A percentile compares a stretch with the other conserved stretches of the same genome.
Evolutionary conservation across 208 protist genomes (phyloP).

Genomic region (Crithidia bombi): DNA sequence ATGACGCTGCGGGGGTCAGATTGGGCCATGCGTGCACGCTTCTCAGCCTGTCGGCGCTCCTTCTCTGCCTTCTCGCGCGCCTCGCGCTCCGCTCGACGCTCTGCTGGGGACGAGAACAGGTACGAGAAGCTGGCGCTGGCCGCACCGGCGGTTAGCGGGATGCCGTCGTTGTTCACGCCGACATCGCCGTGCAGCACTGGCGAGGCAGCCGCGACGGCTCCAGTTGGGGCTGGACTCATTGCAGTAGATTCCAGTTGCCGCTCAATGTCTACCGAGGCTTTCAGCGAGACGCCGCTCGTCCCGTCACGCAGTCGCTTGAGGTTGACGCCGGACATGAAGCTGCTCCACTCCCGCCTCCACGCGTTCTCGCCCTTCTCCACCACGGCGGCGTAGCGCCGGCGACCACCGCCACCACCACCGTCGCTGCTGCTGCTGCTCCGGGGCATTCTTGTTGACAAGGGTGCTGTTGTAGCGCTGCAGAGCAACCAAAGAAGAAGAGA

Average conservation of each 20-base stretch:
- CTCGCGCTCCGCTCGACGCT: conserved; percentile 67
- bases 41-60: conserved; percentile 34
- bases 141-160: conserved; percentile 15
- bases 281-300: conserved; percentile 56
- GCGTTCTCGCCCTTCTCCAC: conserved; percentile 84
- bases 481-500: conserved; percentile 5
- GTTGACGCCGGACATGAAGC: conserved; percentile 85
- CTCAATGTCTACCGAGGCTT: conserved; percentile 61
- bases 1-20: conserved; percentile 46
- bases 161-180: conserved; percentile 33
- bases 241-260: conserved; percentile 20
- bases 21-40: conserved; percentile 32
- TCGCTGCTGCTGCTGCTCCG: background rate
- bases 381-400: conserved; percentile 71
- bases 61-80: conserved; percentile 37
- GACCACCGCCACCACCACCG: conserved; percentile 17
- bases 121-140: conserved; percentile 67
- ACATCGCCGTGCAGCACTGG: background rate
- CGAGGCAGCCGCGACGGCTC: background rate
- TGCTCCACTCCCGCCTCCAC: conserved; percentile 84
- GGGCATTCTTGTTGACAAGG: conserved; percentile 30
- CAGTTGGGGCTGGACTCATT: background rate
- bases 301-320: conserved; percentile 79
- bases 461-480: too few relatives aligned
- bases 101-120: conserved; percentile 82